phyloP scores from a whole-genome alignment of 2,329 filamentous ascomycete species.

The Diaporthe nobilis region DNA sequence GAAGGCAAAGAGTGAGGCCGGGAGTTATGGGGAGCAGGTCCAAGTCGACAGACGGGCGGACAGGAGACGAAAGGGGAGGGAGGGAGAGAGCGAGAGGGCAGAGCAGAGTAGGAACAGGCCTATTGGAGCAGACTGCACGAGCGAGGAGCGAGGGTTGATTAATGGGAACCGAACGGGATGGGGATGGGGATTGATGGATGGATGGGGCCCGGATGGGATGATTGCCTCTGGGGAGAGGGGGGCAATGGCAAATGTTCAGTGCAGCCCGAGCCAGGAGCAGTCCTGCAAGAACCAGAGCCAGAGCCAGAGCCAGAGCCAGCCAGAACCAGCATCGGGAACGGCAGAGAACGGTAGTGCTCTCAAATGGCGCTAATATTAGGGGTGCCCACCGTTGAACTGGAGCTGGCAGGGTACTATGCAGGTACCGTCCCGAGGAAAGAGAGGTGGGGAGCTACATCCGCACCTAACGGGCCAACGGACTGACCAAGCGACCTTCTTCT shows the following conservation, averaged over 20 bases:
- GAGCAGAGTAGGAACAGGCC: conserved; percentile 42
- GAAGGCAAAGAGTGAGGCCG: conserved; percentile 36
- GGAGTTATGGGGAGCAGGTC: conserved; percentile 31
- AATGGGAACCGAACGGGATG: conserved; percentile 23
- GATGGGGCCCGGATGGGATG: conserved; percentile 26
- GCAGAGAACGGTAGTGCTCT: conserved; percentile 21
- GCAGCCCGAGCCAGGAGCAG: neutral
- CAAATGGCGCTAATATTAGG: conserved; percentile 33
- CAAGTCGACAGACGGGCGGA: conserved; percentile 25
- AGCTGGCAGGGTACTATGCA: conserved; percentile 29
- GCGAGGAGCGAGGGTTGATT: conserved; percentile 23
- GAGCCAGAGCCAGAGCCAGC: neutral
- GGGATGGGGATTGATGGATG: conserved; percentile 8
- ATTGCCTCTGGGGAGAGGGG: conserved; percentile 20
- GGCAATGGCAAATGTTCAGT: conserved; percentile 12
- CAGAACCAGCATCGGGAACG: neutral
- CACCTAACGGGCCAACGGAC: conserved; percentile 7
- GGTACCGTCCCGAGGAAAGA: conserved; percentile 12
- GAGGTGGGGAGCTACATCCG: conserved; percentile 18
- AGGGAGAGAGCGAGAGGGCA: conserved; percentile 45
- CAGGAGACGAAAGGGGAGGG: conserved; percentile 33
- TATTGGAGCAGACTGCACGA: conserved; percentile 32
- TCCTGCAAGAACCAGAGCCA: neutral
- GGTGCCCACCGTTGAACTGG: conserved; percentile 31
- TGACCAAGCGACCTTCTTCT: neutral